Base-by-base conservation (phyloP, 192 early-diverging fungal species). In the Entrophospora sp. region DNA sequence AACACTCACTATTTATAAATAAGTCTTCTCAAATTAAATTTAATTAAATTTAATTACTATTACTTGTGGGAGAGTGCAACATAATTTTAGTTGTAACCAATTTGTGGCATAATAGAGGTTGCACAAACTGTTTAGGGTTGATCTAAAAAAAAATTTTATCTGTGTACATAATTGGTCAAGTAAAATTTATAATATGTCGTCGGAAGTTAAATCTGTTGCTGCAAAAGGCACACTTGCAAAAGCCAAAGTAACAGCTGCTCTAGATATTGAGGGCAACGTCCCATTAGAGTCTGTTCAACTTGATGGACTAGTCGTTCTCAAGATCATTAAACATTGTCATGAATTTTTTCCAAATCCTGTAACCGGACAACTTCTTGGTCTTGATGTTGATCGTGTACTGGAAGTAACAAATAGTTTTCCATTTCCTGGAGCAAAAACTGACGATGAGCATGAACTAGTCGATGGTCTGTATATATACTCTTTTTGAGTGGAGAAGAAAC, bases 251-350 rank as follows among this genome's bases (percentile, higher is more conserved):
- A 68, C 78, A 48, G 75, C 78, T 45, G 76, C 76, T 44, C 69
- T 87, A 57, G 85, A 87, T 65, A 69, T 87, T n/a, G 82, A 88
- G 57, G 77, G 76, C 62, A 71, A 56, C 46, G 67, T 69, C 71
- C 75, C 80, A 34, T 67, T 91, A 61, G 68, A 75, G 40, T 69
- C 68, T 44, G 89, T 91, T 49, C 86, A 88, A 71, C 77, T 91
- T 59, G 87, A 91, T 69, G 85, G 84, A 45, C 78, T 91, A 69
- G 89, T 92, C 37, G 83, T 95, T n/a, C 79, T 98, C 40, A 92
- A 95, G 81, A 97, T 99, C 77, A 84, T 91, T 72, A 99, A 99
- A 82, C 96, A 98, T 79, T 88, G 90, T 77, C 85, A 90, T 44
- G 91, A 93, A 79, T 83, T 74, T 64, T 81, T 82, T 75, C 92